Conservation (phyloP, 352 stramenopile genomes). For the Aphanomyces stellatus region DNA sequence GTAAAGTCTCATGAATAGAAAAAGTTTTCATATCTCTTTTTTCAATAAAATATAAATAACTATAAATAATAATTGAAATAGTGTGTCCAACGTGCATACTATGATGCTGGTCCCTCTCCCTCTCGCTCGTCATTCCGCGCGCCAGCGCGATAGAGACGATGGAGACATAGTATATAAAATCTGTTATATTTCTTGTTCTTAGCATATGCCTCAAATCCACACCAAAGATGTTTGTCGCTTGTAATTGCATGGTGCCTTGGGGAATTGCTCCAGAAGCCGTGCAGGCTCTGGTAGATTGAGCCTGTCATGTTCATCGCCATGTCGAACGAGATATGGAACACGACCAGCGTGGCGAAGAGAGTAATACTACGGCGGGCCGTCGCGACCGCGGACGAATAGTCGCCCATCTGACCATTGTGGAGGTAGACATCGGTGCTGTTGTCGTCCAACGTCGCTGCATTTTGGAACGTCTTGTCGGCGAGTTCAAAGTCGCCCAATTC, state of each 20-base stretch:
- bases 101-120: too few relatives aligned
- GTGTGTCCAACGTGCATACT: too few relatives aligned
- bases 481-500: conserved; percentile 45
- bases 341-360: conserved; percentile 52
- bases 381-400: conserved; percentile 64
- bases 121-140: too few relatives aligned
- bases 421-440: conserved; percentile 73
- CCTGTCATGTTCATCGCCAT: conserved; percentile 83
- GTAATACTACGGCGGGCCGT: conserved; percentile 63
- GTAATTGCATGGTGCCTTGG: conserved; percentile 66
- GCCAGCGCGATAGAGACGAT: too few relatives aligned
- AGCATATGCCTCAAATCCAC: conserved; percentile 74
- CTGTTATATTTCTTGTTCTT: conserved; percentile 5
- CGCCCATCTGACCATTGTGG: conserved; percentile 68
- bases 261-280: conserved; percentile 66
- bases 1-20: too few relatives aligned
- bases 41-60: too few relatives aligned
- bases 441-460: conserved; percentile 55
- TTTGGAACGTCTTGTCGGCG: conserved; percentile 47
- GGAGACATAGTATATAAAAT: too few relatives aligned
- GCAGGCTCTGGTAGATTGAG: conserved; percentile 71
- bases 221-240: conserved; percentile 73
- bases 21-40: too few relatives aligned
- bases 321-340: conserved; percentile 71
- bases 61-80: too few relatives aligned